A percentile compares a stretch with the other conserved stretches of the same genome.
Conservation (phyloP, 805 yeast genomes). For the Schizosaccharomyces cryophilus region DNA sequence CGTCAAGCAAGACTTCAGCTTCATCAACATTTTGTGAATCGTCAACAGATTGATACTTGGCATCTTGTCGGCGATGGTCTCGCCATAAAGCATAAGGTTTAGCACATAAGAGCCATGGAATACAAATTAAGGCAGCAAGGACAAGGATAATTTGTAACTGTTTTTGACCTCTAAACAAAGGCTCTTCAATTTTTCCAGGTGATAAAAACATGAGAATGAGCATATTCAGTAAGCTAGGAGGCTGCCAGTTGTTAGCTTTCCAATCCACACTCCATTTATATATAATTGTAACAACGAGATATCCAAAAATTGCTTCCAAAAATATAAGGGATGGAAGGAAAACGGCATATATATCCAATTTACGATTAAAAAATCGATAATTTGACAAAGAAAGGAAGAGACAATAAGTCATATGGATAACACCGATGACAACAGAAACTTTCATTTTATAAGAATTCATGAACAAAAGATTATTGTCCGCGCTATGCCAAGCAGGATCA, state of each 20-base stretch:
- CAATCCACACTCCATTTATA: conserved; percentile 92
- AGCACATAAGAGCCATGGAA: conserved; percentile 69
- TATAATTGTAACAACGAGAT: conserved; percentile 58
- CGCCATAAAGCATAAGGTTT: conserved; percentile 58
- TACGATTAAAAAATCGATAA: conserved; percentile 38
- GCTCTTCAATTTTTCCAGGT: conserved; percentile 72
- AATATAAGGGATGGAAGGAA: conserved; percentile 82
- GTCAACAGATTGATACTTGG: conserved; percentile 24
- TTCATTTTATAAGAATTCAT: conserved; percentile 95
- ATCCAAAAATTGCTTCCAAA: conserved; percentile 93
- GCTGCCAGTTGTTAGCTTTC: conserved; percentile 48
- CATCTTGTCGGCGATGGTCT: conserved; percentile 25
- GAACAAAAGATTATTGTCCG: conserved; percentile 74
- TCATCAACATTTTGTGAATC: conserved; percentile 15
- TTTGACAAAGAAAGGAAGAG: conserved; percentile 66
- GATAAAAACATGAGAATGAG: conserved; percentile 82
- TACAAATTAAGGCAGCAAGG: conserved; percentile 59
- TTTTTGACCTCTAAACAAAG: conserved; percentile 57
- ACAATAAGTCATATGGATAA: conserved; percentile 79
- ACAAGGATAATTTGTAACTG: conserved; percentile 48
- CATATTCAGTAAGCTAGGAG: conserved; percentile 88
- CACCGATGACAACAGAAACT: conserved; percentile 82
- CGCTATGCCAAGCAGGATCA: conserved; percentile 92
- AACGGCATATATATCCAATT: conserved; percentile 70
- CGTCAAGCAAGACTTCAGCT: conserved; percentile 13